phyloP scores from a whole-genome alignment of 2,329 filamentous ascomycete genomes.

The Fusarium robinianum region DNA sequence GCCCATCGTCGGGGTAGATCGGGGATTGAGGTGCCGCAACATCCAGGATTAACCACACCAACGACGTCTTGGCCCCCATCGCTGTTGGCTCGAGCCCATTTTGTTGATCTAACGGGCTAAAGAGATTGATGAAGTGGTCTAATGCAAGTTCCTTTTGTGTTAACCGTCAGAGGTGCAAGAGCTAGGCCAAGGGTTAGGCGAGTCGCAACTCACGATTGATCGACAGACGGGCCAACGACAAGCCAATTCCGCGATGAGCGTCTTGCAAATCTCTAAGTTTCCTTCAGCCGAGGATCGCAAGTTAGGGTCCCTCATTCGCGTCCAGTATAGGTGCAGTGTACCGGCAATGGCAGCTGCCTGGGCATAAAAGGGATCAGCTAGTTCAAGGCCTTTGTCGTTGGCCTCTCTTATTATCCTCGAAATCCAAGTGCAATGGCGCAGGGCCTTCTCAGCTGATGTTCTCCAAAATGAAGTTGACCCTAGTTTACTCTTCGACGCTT shows the following conservation, averaged over 20 bases:
- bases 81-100: neutral
- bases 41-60: slow-evolving; percentile 20
- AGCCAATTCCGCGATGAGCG: slow-evolving; percentile 17
- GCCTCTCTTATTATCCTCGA: slow-evolving; percentile 16
- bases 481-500: slow-evolving; percentile 5
- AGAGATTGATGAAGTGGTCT: slow-evolving; percentile 12
- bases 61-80: slow-evolving; percentile 5
- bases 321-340: slow-evolving; percentile 16
- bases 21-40: slow-evolving; percentile 22
- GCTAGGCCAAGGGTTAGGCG: neutral
- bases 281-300: slow-evolving; percentile 1
- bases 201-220: slow-evolving; percentile 2
- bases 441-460: slow-evolving; percentile 12
- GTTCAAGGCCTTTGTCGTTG: slow-evolving; percentile 7
- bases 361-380: slow-evolving; percentile 20
- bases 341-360: slow-evolving; percentile 23
- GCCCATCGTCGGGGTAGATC: slow-evolving; percentile 5
- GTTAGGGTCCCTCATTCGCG: neutral
- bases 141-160: slow-evolving; percentile 10
- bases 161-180: accelerated
- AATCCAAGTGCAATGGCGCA: slow-evolving; percentile 24
- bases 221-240: slow-evolving; percentile 18
- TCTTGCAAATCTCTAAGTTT: slow-evolving; percentile 15
- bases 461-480: slow-evolving; percentile 19
- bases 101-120: accelerated